Percentiles rank a stretch among this genome's conserved stretches.
Conservation (phyloP, 2,329 filamentous ascomycete genomes). For the Sordariomycetes sp. region DNA sequence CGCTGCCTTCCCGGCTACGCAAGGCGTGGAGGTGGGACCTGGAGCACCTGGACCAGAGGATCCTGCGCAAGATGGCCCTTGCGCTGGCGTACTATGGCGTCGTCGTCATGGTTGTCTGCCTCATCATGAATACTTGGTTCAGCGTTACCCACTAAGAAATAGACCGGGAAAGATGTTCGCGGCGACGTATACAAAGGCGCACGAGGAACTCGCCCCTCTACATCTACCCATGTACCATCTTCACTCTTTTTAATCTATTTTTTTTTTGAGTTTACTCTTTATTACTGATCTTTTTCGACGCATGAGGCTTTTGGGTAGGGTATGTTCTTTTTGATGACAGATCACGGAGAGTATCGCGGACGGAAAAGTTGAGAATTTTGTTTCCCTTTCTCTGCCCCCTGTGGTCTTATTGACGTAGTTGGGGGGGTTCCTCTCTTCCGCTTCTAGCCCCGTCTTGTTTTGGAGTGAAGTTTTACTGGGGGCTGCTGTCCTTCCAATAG, state of each 20-base stretch:
- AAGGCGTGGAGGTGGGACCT: slow-evolving; percentile 38
- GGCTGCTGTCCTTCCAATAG: not conserved
- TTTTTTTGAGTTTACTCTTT: not conserved
- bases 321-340: not conserved
- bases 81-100: slow-evolving; percentile 71
- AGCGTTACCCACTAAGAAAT: slow-evolving; percentile 41
- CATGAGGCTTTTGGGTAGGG: not conserved
- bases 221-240: not conserved
- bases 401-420: not conserved
- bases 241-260: not conserved
- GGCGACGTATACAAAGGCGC: not conserved
- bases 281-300: not conserved
- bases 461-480: not conserved
- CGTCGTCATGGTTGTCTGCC: slow-evolving; percentile 78
- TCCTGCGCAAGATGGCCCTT: slow-evolving; percentile 61
- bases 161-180: not conserved
- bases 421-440: not conserved
- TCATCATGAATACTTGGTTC: slow-evolving; percentile 78
- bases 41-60: slow-evolving; percentile 47
- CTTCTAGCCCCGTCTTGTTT: not conserved
- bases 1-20: slow-evolving; percentile 14
- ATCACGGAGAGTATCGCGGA: not conserved
- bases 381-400: not conserved
- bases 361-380: not conserved
- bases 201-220: not conserved